Evolutionary conservation across 1,284 basidiomycete genomes (phyloP).

Genomic region (Boletus sp.): DNA sequence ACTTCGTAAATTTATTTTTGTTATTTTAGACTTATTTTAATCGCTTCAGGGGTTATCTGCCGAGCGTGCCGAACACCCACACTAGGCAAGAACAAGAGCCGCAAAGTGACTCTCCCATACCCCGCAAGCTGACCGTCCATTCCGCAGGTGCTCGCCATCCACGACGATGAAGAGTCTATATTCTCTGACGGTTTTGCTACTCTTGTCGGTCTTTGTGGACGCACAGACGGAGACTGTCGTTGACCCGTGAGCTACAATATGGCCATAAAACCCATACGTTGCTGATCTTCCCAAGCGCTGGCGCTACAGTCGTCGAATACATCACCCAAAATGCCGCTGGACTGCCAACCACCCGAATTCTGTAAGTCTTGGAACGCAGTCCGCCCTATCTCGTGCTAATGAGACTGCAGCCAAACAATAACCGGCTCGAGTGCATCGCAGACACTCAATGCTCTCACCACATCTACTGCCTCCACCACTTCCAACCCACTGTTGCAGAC

Average conservation of each 20-base stretch:
- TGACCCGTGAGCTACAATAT: slow-evolving; percentile 40
- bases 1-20: background rate
- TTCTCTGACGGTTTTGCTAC: slow-evolving; percentile 26
- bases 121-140: background rate
- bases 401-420: slow-evolving; percentile 27
- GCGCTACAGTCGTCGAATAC: slow-evolving; percentile 54
- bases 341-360: slow-evolving; percentile 41
- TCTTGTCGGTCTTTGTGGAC: slow-evolving; percentile 31
- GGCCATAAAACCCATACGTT: background rate
- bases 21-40: background rate
- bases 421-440: slow-evolving; percentile 24
- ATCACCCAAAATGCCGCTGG: slow-evolving; percentile 46
- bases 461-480: slow-evolving; percentile 25
- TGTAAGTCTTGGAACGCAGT: slow-evolving; percentile 38
- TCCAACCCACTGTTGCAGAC: slow-evolving; percentile 16
- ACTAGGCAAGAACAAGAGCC: background rate
- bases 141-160: slow-evolving; percentile 4
- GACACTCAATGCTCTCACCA: slow-evolving; percentile 17
- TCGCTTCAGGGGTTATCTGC: slow-evolving; percentile 20
- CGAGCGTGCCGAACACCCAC: slow-evolving; percentile 20
- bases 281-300: slow-evolving; percentile 40
- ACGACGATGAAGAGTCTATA: slow-evolving; percentile 23
- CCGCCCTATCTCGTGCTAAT: background rate
- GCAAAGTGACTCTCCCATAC: background rate
- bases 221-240: slow-evolving; percentile 50